phyloP scores from a whole-genome alignment of 129 eudicot genomes.

The Flaveria bidentis region DNA sequence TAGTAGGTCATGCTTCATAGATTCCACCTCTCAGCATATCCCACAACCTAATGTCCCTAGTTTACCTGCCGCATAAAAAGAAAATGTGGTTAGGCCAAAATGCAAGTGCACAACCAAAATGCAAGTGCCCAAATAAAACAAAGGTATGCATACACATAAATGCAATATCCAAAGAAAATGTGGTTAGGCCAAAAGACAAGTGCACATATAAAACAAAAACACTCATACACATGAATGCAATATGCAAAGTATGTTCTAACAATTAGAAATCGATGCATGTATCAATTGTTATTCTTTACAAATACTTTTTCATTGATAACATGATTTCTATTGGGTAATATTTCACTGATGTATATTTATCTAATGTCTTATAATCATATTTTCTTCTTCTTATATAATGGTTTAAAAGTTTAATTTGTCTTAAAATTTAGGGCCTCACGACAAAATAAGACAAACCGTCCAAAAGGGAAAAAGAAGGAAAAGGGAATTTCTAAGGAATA shows the following conservation, averaged over 20 bases:
- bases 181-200: too few relatives aligned
- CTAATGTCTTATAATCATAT: too few relatives aligned
- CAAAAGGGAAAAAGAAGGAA: background rate
- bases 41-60: background rate
- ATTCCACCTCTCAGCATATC: background rate
- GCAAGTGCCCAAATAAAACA: background rate
- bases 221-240: background rate
- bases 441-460: background rate
- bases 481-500: background rate
- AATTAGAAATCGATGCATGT: background rate
- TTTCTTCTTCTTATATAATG: too few relatives aligned
- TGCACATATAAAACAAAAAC: background rate
- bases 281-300: too few relatives aligned
- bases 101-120: background rate
- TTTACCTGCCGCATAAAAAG: background rate
- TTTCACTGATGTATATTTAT: too few relatives aligned
- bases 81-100: background rate
- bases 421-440: too few relatives aligned
- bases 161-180: background rate
- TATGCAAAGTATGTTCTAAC: background rate
- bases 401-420: too few relatives aligned
- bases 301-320: too few relatives aligned
- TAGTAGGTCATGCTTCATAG: constrained; percentile 6
- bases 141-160: too few relatives aligned
- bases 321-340: too few relatives aligned